Evolutionary conservation across 2,329 filamentous ascomycete genomes (phyloP).

Genomic region (Hirsutella thompsonii): DNA sequence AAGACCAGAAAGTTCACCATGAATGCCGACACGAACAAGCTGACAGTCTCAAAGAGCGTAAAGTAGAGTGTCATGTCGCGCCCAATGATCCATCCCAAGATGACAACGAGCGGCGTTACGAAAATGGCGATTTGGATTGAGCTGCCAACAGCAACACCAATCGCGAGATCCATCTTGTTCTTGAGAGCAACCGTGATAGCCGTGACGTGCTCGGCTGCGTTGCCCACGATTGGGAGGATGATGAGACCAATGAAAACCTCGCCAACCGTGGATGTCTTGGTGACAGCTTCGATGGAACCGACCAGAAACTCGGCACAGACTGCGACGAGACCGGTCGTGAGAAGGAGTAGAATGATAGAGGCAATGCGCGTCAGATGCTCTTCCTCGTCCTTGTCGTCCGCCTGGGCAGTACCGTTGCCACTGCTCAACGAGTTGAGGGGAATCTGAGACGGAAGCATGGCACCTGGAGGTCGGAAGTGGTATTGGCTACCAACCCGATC

Average conservation of each 20-base stretch:
- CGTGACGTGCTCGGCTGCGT: slow-evolving; percentile 61
- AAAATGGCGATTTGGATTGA: slow-evolving; percentile 64
- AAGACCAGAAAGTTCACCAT: slow-evolving; percentile 82
- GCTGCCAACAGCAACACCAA: slow-evolving; percentile 57
- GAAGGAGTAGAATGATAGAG: slow-evolving; percentile 47
- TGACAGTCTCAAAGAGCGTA: slow-evolving; percentile 79
- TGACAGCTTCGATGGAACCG: slow-evolving; percentile 51
- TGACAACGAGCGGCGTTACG: slow-evolving; percentile 56
- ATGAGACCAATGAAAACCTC: slow-evolving; percentile 62
- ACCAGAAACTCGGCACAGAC: slow-evolving; percentile 61
- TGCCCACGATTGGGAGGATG: slow-evolving; percentile 60
- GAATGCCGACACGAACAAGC: slow-evolving; percentile 70
- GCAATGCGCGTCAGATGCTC: slow-evolving; percentile 40
- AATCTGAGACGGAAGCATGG: slow-evolving; percentile 34
- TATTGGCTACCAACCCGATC: slow-evolving; percentile 41
- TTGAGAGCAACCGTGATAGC: slow-evolving; percentile 58
- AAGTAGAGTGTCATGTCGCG: slow-evolving; percentile 72
- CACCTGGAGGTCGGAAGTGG: slow-evolving; percentile 32
- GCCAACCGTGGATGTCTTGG: slow-evolving; percentile 39
- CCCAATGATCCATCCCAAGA: slow-evolving; percentile 57
- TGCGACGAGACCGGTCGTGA: slow-evolving; percentile 53
- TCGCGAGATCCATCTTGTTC: slow-evolving; percentile 66
- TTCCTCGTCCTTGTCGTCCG: slow-evolving; percentile 20
- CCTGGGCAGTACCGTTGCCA: slow-evolving; percentile 15
- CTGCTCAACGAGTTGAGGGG: slow-evolving; percentile 23